phyloP scores from a whole-genome alignment of 106 monocot genomes.

The Allium sativum region DNA sequence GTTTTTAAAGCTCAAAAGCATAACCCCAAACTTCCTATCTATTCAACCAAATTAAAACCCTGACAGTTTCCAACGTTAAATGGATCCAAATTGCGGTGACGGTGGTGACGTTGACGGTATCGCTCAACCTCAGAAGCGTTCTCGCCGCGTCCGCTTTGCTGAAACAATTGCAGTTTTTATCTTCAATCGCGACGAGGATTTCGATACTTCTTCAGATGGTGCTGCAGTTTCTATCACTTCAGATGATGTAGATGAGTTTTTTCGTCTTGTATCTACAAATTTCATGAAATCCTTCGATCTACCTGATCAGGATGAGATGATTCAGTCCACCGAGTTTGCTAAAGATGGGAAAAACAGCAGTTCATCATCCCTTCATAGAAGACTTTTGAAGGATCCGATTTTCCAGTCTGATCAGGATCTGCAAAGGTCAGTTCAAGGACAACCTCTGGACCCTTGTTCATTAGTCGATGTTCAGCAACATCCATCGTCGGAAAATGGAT shows the following conservation, averaged over 20 bases:
- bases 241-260: slow-evolving; percentile 74
- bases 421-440: slow-evolving; percentile 7
- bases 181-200: slow-evolving; percentile 81
- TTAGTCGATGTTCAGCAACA: slow-evolving; percentile 4
- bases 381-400: not conserved
- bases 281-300: slow-evolving; percentile 54
- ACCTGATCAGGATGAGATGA: slow-evolving; percentile 23
- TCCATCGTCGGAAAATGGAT: slow-evolving; percentile 7
- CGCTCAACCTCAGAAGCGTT: slow-evolving; percentile 26
- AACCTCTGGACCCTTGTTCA: slow-evolving; percentile 3
- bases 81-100: not conserved
- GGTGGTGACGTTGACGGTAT: slow-evolving; percentile 11
- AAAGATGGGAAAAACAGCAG: slow-evolving; percentile 7
- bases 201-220: slow-evolving; percentile 59
- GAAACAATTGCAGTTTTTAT: slow-evolving; percentile 81
- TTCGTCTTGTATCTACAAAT: slow-evolving; percentile 86
- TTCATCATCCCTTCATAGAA: slow-evolving; percentile 8
- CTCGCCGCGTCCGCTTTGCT: slow-evolving; percentile 90
- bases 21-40: not conserved
- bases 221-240: slow-evolving; percentile 54
- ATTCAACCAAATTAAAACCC: slow-evolving; percentile 2
- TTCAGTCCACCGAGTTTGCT: not conserved
- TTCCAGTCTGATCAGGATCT: slow-evolving; percentile 9
- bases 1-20: too few relatives aligned
- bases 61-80: not conserved